A percentile compares a stretch with the other conserved stretches of the same genome.
These are phyloP conservation scores for Haematococcus sp. DNA, from an alignment of 139 green algal genomes.

Conservation along the genomic window DNA sequence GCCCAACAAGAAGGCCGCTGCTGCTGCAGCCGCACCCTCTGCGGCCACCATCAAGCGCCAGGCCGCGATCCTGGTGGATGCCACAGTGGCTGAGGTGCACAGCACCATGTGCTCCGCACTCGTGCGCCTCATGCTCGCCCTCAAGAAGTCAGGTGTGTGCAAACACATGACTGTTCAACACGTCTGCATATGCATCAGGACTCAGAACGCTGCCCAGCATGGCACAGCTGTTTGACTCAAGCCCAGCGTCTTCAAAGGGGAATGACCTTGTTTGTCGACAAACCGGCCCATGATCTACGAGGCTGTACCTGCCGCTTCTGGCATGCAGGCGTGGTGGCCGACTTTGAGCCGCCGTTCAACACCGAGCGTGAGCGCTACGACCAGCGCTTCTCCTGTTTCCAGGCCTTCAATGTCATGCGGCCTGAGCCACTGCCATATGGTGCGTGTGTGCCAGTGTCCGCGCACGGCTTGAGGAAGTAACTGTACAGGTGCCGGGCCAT, in stretches of 20 bases:
- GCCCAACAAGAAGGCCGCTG: not conserved
- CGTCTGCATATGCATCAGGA: not conserved
- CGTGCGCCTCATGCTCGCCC: constrained; percentile 36
- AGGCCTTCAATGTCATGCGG: constrained; percentile 2
- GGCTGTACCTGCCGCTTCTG: not conserved
- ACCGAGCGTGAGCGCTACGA: constrained; percentile 54
- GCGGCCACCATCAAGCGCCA: not conserved
- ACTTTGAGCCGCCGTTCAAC: constrained; percentile 50
- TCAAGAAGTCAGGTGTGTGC: constrained; percentile 28
- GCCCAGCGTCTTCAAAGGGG: not conserved
- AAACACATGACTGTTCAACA: not conserved
- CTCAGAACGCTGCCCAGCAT: not conserved
- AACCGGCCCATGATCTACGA: not conserved
- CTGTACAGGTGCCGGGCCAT: not conserved
- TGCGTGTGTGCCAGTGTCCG: too few relatives aligned
- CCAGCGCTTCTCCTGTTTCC: constrained; percentile 67
- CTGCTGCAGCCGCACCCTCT: not conserved
- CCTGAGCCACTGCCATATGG: not conserved
- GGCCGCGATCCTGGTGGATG: constrained; percentile 13
- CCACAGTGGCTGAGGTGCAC: constrained; percentile 15
- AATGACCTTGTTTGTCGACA: not conserved
- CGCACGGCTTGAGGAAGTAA: not conserved
- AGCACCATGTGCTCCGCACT: constrained; percentile 45
- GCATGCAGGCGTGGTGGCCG: constrained; percentile 10
- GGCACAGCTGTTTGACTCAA: not conserved